Evolutionary conservation across 2,329 filamentous ascomycete genomes (phyloP).

Genomic region (Aureobasidium pullulans): DNA sequence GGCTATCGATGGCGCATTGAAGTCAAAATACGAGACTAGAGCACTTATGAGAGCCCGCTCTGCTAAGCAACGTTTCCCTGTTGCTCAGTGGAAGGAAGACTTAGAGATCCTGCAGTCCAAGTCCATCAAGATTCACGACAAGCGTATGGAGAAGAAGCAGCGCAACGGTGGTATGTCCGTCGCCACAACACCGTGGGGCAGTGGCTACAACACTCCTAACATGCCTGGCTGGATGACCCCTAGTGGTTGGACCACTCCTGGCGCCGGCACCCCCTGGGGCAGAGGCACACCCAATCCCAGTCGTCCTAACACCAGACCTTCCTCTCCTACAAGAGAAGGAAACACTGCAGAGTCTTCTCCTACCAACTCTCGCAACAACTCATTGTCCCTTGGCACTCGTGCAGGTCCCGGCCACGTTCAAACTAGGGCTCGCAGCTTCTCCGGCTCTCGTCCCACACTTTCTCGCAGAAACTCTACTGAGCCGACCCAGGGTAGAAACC

Average conservation of each 20-base stretch:
- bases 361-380: slow-evolving; percentile 13
- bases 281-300: slow-evolving; percentile 22
- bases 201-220: slow-evolving; percentile 28
- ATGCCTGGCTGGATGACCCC: slow-evolving; percentile 32
- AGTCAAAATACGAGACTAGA: slow-evolving; percentile 48
- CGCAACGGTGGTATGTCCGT: slow-evolving; percentile 24
- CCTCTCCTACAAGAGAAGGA: slow-evolving; percentile 23
- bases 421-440: slow-evolving; percentile 5
- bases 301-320: slow-evolving; percentile 25
- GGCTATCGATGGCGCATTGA: slow-evolving; percentile 55
- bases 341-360: slow-evolving; percentile 13
- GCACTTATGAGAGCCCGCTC: slow-evolving; percentile 58
- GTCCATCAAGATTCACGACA: slow-evolving; percentile 51
- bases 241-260: slow-evolving; percentile 38
- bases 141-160: slow-evolving; percentile 30
- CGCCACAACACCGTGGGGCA: slow-evolving; percentile 21
- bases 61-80: slow-evolving; percentile 59
- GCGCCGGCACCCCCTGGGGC: slow-evolving; percentile 29
- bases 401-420: slow-evolving; percentile 31
- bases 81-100: slow-evolving; percentile 59
- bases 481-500: slow-evolving; percentile 17
- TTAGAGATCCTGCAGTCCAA: slow-evolving; percentile 55
- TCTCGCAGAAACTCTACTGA: slow-evolving; percentile 24
- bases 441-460: not conserved
- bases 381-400: slow-evolving; percentile 31